Evolutionary conservation across 2,329 filamentous ascomycete species (phyloP).

Genomic region (Arthroderma uncinatum): DNA sequence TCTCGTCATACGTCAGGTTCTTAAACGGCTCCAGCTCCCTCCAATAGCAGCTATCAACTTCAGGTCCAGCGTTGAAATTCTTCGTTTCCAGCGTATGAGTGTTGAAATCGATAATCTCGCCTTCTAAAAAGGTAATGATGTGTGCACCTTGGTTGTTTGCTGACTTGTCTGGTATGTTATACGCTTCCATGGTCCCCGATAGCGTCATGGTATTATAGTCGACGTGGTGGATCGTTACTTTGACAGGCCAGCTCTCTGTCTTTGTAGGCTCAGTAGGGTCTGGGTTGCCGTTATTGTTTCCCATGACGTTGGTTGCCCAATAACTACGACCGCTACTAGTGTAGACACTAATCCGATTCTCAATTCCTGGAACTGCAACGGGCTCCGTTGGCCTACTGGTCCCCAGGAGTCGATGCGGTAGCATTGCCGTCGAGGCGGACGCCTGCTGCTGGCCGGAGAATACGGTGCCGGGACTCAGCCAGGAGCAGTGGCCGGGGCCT

Average conservation of each 20-base stretch:
- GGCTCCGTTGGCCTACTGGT: constrained; percentile 24
- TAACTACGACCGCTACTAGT: constrained; percentile 30
- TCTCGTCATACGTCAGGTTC: constrained; percentile 33
- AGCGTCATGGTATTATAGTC: constrained; percentile 51
- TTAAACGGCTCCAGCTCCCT: constrained; percentile 39
- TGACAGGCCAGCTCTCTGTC: constrained; percentile 56
- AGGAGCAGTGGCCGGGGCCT: constrained; percentile 46
- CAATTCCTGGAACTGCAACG: constrained; percentile 27
- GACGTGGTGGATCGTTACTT: constrained; percentile 53
- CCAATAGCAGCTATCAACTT: constrained; percentile 41
- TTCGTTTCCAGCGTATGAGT: constrained; percentile 39
- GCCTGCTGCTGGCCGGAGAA: constrained; percentile 54
- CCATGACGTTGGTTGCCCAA: constrained; percentile 22
- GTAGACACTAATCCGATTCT: constrained; percentile 28
- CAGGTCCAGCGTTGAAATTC: constrained; percentile 36
- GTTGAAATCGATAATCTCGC: constrained; percentile 57
- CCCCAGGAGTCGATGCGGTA: constrained; percentile 23
- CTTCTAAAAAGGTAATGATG: constrained; percentile 50
- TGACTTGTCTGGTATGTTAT: constrained; percentile 50
- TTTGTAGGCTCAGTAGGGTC: constrained; percentile 19
- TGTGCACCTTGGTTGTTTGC: constrained; percentile 33
- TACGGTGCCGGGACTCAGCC: constrained; percentile 50
- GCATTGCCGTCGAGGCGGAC: constrained; percentile 24
- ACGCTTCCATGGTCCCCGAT: constrained; percentile 59
- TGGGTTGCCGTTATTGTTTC: constrained; percentile 13